phyloP scores from a whole-genome alignment of 805 yeast genomes.

The Huiozyma naganishii region DNA sequence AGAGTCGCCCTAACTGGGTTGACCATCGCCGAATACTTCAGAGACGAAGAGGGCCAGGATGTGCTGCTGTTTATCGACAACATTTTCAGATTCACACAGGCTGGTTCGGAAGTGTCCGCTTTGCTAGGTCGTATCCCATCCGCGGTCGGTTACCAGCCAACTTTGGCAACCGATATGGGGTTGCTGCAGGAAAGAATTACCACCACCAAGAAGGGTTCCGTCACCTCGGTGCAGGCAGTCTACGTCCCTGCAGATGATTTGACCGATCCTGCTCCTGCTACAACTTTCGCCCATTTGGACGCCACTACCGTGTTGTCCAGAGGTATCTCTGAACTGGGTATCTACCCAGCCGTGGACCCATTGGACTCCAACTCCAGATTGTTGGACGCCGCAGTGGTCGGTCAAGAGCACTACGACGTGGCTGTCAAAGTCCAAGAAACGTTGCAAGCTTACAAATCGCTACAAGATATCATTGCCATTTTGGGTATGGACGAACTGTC shows the following conservation, averaged over 20 bases:
- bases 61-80: slow-evolving; percentile 98
- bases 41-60: slow-evolving; percentile 99
- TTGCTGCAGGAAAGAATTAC: slow-evolving; percentile 99
- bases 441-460: slow-evolving; percentile 97
- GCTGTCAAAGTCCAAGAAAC: slow-evolving; percentile 96
- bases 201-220: slow-evolving; percentile 99
- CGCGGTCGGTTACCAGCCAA: slow-evolving; percentile 99
- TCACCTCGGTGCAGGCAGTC: slow-evolving; percentile 99
- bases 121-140: slow-evolving; percentile 99
- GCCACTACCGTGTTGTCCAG: slow-evolving; percentile 99
- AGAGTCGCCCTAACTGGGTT: slow-evolving; percentile 99
- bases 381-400: slow-evolving; percentile 93
- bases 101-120: slow-evolving; percentile 99
- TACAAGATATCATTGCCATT: slow-evolving; percentile 99
- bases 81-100: slow-evolving; percentile 99
- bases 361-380: slow-evolving; percentile 98
- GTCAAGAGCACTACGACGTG: slow-evolving; percentile 96
- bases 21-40: slow-evolving; percentile 99
- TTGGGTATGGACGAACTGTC: slow-evolving; percentile 99
- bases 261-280: slow-evolving; percentile 99
- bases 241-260: slow-evolving; percentile 99
- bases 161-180: slow-evolving; percentile 99
- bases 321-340: slow-evolving; percentile 99
- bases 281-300: slow-evolving; percentile 99
- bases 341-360: slow-evolving; percentile 99